Conservation (phyloP, 2,329 filamentous ascomycete species). For the Aspergillus flavus region DNA sequence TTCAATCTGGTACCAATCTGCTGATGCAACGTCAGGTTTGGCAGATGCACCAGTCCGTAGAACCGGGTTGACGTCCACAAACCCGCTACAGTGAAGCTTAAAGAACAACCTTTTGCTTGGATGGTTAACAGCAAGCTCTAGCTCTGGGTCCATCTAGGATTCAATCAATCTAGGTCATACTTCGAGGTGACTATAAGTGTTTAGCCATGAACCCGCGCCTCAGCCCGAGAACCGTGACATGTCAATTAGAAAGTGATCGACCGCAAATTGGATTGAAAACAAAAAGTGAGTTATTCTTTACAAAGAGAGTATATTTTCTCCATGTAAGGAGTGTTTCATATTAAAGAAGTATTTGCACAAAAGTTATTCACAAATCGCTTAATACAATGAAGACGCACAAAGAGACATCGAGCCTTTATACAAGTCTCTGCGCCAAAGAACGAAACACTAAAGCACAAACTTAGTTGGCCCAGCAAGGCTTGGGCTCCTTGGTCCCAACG, state of each 20-base stretch:
- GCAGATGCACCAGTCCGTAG: too few relatives aligned
- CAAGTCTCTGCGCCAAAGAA: neutral
- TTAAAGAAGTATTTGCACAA: neutral
- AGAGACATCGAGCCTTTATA: neutral
- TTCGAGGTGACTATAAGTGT: too few relatives aligned
- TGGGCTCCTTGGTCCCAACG: constrained; percentile 22
- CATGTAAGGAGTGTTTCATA: neutral
- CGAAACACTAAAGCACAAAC: neutral
- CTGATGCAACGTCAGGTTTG: too few relatives aligned
- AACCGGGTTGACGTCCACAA: too few relatives aligned
- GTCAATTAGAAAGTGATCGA: too few relatives aligned
- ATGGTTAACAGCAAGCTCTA: too few relatives aligned
- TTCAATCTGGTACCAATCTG: neutral
- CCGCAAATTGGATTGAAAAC: too few relatives aligned
- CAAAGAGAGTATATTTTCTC: neutral
- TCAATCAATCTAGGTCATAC: too few relatives aligned
- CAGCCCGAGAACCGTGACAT: neutral
- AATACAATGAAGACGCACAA: neutral
- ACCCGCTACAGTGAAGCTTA: neutral
- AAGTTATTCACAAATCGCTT: neutral
- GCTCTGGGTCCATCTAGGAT: too few relatives aligned
- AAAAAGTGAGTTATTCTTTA: neutral
- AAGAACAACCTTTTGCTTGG: neutral
- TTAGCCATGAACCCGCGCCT: neutral
- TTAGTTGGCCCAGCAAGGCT: constrained; percentile 26